Conservation (phyloP, 352 stramenopile species). For the Thalassiosira allenii region DNA sequence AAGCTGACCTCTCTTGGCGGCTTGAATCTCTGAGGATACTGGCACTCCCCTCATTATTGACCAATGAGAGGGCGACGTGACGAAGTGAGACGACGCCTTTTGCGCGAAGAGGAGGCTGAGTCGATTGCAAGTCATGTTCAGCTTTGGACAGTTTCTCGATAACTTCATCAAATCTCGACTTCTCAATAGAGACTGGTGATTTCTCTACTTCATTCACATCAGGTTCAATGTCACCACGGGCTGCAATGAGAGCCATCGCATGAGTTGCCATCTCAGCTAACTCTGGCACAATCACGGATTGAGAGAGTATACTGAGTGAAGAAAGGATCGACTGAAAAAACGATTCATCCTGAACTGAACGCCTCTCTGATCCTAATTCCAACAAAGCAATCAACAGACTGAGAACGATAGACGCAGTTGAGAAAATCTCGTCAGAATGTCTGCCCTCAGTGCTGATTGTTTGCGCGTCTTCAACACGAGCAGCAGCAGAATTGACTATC, state of each 20-base stretch:
- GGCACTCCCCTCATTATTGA: constrained; percentile 9
- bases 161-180: constrained; percentile 36
- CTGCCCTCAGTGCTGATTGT: constrained; percentile 7
- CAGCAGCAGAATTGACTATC: constrained; percentile 62
- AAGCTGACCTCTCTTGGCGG: background rate
- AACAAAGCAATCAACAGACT: constrained; percentile 80
- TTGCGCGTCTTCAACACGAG: constrained; percentile 9
- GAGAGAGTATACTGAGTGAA: constrained; percentile 51
- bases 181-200: constrained; percentile 14
- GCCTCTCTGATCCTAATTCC: constrained; percentile 70
- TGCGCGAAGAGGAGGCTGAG: constrained; percentile 75
- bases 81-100: constrained; percentile 76
- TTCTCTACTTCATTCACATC: constrained; percentile 4
- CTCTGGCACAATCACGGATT: constrained; percentile 37
- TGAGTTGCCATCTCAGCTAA: constrained; percentile 83
- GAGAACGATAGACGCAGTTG: constrained; percentile 71
- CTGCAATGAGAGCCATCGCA: constrained; percentile 76
- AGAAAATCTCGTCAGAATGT: constrained; percentile 59
- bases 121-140: constrained; percentile 75
- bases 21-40: constrained; percentile 1
- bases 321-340: constrained; percentile 67
- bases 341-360: constrained; percentile 68
- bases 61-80: constrained; percentile 64
- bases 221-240: constrained; percentile 30
- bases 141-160: constrained; percentile 47